These are phyloP conservation scores for Hydrangea macrophylla DNA, from an alignment of 148 eudicot species.

Conservation along the genomic window DNA sequence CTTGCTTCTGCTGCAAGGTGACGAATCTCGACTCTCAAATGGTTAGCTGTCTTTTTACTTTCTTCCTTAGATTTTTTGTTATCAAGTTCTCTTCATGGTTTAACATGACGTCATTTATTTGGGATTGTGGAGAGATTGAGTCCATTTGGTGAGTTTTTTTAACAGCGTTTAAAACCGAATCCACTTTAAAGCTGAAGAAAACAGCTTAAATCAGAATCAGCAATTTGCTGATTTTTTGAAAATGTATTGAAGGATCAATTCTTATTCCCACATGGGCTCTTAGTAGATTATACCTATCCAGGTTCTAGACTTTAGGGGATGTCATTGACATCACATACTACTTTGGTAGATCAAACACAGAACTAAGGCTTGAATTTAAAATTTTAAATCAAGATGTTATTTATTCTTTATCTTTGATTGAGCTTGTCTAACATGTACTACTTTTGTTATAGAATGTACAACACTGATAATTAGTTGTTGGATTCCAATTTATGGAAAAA, in stretches of 20 bases:
- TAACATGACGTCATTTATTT: background rate
- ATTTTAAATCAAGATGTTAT: background rate
- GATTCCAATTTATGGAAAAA: constrained; percentile 17
- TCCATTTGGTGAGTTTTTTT: no score
- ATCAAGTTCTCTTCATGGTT: background rate
- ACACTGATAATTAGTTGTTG: constrained; percentile 9
- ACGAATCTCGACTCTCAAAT: constrained; percentile 12
- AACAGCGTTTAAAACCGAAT: no score
- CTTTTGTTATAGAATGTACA: background rate
- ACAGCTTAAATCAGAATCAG: no score
- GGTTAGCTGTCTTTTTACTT: background rate
- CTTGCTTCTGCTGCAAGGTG: constrained; percentile 93
- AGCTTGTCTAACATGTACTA: no score
- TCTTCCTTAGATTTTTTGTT: background rate
- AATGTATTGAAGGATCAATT: no score
- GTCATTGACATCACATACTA: background rate
- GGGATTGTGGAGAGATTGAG: no score
- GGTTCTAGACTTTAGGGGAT: background rate
- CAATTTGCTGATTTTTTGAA: no score
- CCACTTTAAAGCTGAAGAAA: no score
- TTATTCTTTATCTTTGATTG: background rate
- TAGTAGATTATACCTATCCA: background rate
- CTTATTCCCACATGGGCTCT: no score
- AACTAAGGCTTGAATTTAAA: no score
- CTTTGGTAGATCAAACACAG: background rate